Evolutionary conservation across 768 basidiomycete species (phyloP), one percentile per base, ranked within the genome.

Genomic region (Pisolithus sp.): DNA sequence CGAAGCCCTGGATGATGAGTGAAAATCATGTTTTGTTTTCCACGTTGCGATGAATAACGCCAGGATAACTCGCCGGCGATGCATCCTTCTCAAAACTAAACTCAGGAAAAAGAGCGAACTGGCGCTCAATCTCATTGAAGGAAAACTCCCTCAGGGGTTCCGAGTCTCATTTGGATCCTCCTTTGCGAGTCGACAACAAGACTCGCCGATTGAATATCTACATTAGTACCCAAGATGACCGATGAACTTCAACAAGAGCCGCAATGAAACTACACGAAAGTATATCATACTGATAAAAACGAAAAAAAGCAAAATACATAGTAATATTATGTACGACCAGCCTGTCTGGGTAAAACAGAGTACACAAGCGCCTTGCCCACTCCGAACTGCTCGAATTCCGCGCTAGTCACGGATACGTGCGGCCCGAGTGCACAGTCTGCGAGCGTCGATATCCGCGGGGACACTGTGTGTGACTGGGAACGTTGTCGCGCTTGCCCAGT

Each of bases 91-190:
- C 75, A 7, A 88, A 85, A 60, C 70, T 92, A 24, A 80, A 74
- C 48, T 69, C 75, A n/a, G 9, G 94, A 97, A 57, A 93, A 96
- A 49, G 91, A 94, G 60, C 78, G 81, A 48, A 90, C 97, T n/a
- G 85, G 89, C 92, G 1, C 94, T 94, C 9, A 98, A 98, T 65
- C 76, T 97, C 81, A 98, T 24, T 24, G 24, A 26, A 26, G 26
- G 26, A 1, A 26, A 26, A 4, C 26, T 26, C 26, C 26, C 26
- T 26, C 26, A 26, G 26, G 26, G 26, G 5, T 26, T 26, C 26
- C 26, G 26, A 6, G 23, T 30, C 30, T 10, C 30, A 1, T 10
- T 10, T 30, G 7, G 26, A 6, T 13, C 9, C 30, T 10, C 30
- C 7, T 10, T 10, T 30, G 7, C 30, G 10, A 30, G 30, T 8